A percentile compares a stretch with the other conserved stretches of the same genome.
Evolutionary conservation across 2,329 filamentous ascomycete species (phyloP).

Genomic region (Beauveria pseudobassiana): DNA sequence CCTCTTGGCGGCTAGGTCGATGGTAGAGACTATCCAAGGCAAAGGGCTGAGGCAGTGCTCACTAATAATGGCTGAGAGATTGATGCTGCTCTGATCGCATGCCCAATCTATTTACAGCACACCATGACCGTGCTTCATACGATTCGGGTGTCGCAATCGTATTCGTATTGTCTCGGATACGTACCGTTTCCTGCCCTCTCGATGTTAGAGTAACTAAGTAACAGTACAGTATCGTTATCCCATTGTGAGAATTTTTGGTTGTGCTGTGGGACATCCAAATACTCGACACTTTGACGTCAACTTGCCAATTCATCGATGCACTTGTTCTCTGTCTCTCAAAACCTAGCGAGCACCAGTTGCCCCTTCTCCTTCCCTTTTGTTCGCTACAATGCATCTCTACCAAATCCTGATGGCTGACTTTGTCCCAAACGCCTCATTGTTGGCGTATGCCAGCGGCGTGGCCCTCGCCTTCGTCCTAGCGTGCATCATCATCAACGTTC

Average conservation of each 20-base stretch:
- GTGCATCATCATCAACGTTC: not conserved
- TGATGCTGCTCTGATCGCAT: not conserved
- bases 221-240: too few species aligned
- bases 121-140: not conserved
- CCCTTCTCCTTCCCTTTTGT: not conserved
- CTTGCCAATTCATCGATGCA: not conserved
- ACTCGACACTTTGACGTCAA: too few species aligned
- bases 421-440: not conserved
- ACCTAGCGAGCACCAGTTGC: not conserved
- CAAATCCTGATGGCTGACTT: not conserved
- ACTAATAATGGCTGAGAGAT: not conserved
- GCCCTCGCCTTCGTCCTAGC: not conserved
- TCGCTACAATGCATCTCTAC: not conserved
- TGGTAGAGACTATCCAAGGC: not conserved
- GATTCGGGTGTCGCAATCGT: not conserved
- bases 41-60: not conserved
- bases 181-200: too few species aligned
- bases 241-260: too few species aligned
- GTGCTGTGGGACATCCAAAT: too few species aligned
- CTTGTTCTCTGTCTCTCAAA: not conserved
- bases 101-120: not conserved
- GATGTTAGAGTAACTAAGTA: too few species aligned
- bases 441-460: not conserved
- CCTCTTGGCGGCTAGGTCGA: not conserved
- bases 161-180: not conserved